Evolutionary conservation across 441 rosid genomes (phyloP), one percentile per base, ranked within the genome.

Genomic region (Viola pubescens): DNA sequence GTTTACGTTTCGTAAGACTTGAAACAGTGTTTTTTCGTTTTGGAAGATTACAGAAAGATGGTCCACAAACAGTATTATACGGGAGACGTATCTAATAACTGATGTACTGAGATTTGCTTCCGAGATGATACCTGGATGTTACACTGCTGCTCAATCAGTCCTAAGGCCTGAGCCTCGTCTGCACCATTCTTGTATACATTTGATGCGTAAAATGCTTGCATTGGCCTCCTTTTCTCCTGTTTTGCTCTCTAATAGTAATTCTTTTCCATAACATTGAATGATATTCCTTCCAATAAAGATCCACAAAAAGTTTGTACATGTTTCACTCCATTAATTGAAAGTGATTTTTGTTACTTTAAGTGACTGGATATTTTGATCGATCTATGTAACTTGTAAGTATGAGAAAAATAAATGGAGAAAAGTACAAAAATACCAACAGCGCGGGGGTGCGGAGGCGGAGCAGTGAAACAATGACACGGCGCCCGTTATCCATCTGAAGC

Each of bases 21-120:
- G 34, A 26, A 26, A 26, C 34, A 26, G 2, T 43, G 46, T 9
- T 9, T 43, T 43, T 46, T 12, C 13, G 10, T 6, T 42, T 57
- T 52, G 52, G 45, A 63, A 82, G 84, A 72, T 60, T 82, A 78
- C 66, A 58, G 59, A 47, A 76, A 69, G 66, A 80, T 68, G 88
- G 85, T 82, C 58, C 78, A 71, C 43, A 72, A 73, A 57, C 73
- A 80, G 59, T 74, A 75, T 57, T 58, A 52, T 48, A 42, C 70
- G 38, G 79, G 79, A 64, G 76, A 66, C 60, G 57, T 34, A 52
- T 60, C 26, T 0, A 76, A 76, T 67, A 68, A 73, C 50, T 76
- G 71, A 74, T 72, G 19, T 19, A 37, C 37, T 13, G 44, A 52
- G 61, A 26, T 38, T 50, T 13, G 4, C 9, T 6, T 7, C 43